Base-by-base conservation (phyloP, 2,329 filamentous ascomycete species). In the Coniochaeta ligniaria region DNA sequence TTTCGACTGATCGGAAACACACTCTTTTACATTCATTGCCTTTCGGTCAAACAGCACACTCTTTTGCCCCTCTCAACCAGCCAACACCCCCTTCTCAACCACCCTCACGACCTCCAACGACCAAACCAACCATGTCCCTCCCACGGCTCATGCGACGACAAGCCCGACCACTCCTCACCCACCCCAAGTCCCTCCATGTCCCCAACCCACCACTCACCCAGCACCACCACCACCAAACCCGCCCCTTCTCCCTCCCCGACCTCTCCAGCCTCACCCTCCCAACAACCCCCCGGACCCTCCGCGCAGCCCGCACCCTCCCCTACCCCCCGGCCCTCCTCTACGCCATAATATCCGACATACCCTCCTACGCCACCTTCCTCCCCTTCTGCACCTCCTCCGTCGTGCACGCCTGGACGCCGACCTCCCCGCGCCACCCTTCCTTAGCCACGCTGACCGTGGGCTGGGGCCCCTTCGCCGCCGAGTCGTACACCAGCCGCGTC, bases 301-400 rank as follows among this genome's bases (percentile, higher is more conserved):
- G 83, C 58, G 92, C 92, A 12, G 81, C 82, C 22, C 89, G 92
- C 63, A 89, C 82, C 4, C 87, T 98, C 16, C 89, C 90, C 16
- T 96, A 96, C 79, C 77, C 87, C 0, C 79, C 86, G 35, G 69
- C 75, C 5, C 79, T 85, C 1, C 86, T 99, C 67, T 99, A 95
- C 83, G 80, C 81, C 66, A 83, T 97, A 60, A 93, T 99, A 73
- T 87, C 92, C 76, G 92, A 97, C 74, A 87, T 99, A 65, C 85
- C 91, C 73, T 86, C 85, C 64, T 99, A 99, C 83, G 79, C 83
- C 41, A 73, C 80, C 65, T 99, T 98, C 80, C 85, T 99, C n/a
- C 95, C 95, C 12, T 97, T 96, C 82, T 96, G 94, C 76, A 83
- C 85, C 50, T 80, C 80, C 54, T 93, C 90, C 41, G 83, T 80